Base-by-base conservation (phyloP, 2,329 filamentous ascomycete species). In the Gyromitra esculenta region DNA sequence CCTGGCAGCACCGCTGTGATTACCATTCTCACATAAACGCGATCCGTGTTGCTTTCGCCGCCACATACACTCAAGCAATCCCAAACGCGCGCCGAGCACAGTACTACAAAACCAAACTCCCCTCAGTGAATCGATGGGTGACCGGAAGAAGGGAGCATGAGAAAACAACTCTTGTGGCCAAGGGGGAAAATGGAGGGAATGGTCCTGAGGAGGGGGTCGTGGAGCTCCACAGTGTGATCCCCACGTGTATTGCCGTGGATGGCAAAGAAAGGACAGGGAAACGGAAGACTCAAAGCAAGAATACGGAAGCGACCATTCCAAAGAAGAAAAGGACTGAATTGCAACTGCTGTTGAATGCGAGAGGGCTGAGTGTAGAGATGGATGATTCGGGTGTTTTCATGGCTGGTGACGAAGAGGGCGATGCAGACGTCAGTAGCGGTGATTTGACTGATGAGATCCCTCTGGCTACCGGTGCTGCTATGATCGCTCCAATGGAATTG, bases 1-100 rank as follows among this genome's bases (percentile, higher is more conserved):
- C 60, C 37, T 71, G 65, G 56, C 52, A 62, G 7, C n/a, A 8
- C 9, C 75, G 66, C 35, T 45, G 52, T 1, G 72, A 67, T 11
- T 43, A 57, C 52, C 75, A 77, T 18, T 77, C 75, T 2, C 66
- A 60, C 35, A 72, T 41, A 13, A 66, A 71, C 31, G 75, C 73
- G 9, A 52, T 77, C 52, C 75, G 50, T 31, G 50, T 77, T 45
- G 75, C 66, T 25, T 77, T 77, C 37, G 48, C 63, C 2, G 43
- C 60, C 21, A 52, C 57, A 60, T 77, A 77, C 37, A 43, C 37
- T 11, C 72, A 65, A 45, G 72, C 71, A 11, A 37, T 77, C 18
- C 75, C 75, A 8, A 70, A 67, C 8, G 37, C 45, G 8, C 59
- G 18, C 52, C 18, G 35, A 18, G 75, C 57, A 8, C 45, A 60